These are phyloP conservation scores for Arthroderma uncinatum DNA, from an alignment of 2,329 filamentous ascomycete species.

Conservation along the genomic window DNA sequence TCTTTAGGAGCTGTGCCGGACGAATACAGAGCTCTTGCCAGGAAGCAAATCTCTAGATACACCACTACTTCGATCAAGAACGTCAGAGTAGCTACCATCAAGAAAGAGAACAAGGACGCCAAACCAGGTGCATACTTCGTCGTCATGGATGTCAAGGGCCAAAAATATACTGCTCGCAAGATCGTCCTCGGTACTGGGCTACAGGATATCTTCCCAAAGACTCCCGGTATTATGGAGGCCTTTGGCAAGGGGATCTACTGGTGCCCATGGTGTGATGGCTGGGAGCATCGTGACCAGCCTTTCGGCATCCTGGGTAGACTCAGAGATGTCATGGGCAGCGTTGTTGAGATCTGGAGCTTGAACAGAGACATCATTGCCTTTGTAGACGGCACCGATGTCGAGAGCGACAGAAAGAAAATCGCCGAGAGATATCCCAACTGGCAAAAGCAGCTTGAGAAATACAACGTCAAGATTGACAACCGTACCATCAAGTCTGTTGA, in stretches of 20 bases:
- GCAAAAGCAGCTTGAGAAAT: slow-evolving; percentile 39
- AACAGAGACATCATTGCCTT: slow-evolving; percentile 48
- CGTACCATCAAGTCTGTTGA: slow-evolving; percentile 41
- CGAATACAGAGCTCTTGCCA: slow-evolving; percentile 45
- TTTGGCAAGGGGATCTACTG: slow-evolving; percentile 52
- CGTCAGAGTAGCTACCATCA: slow-evolving; percentile 39
- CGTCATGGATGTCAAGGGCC: slow-evolving; percentile 29
- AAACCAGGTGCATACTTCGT: slow-evolving; percentile 38
- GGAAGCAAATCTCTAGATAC: slow-evolving; percentile 44
- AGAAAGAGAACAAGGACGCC: slow-evolving; percentile 6
- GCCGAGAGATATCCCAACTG: slow-evolving; percentile 37
- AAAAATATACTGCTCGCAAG: slow-evolving; percentile 40
- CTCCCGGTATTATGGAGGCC: slow-evolving; percentile 44
- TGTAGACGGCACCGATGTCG: slow-evolving; percentile 49
- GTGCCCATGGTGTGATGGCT: slow-evolving; percentile 56
- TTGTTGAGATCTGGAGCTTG: slow-evolving; percentile 45
- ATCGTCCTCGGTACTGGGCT: slow-evolving; percentile 50
- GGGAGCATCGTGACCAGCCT: slow-evolving; percentile 49
- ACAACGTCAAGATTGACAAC: slow-evolving; percentile 47
- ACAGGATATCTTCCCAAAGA: slow-evolving; percentile 43
- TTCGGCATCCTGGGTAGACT: slow-evolving; percentile 45
- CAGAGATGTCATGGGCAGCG: slow-evolving; percentile 34
- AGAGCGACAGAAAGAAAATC: slow-evolving; percentile 31
- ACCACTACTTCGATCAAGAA: slow-evolving; percentile 41
- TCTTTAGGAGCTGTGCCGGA: slow-evolving; percentile 42